A percentile compares a stretch with the other conserved stretches of the same genome.
Conservation (phyloP, 1,284 basidiomycete species). For the Volvariella volvacea region DNA sequence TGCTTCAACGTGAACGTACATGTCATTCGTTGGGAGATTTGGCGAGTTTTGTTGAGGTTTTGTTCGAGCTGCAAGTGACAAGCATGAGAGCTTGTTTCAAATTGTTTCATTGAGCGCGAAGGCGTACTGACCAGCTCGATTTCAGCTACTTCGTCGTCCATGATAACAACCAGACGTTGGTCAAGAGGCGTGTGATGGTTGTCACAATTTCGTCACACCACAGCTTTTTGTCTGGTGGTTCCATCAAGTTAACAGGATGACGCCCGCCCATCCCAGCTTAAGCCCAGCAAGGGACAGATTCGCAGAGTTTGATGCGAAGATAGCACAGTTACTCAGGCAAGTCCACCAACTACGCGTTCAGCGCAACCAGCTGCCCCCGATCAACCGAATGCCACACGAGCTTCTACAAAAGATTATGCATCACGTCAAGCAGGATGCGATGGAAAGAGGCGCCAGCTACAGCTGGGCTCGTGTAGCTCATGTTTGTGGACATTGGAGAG, state of each 20-base stretch:
- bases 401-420: neutral
- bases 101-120: neutral
- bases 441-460: too few relatives aligned
- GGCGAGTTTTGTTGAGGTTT: slow-evolving; percentile 76
- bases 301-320: neutral
- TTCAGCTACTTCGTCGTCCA: slow-evolving; percentile 75
- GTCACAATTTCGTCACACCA: neutral
- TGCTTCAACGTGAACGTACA: slow-evolving; percentile 37
- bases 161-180: slow-evolving; percentile 17
- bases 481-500: too few relatives aligned
- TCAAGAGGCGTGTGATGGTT: too few relatives aligned
- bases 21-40: slow-evolving; percentile 78
- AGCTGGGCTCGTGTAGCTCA: too few relatives aligned
- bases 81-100: neutral
- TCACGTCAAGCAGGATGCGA: too few relatives aligned
- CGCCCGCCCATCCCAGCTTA: too few relatives aligned
- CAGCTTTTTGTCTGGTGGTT: too few relatives aligned
- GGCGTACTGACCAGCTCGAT: slow-evolving; percentile 55
- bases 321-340: neutral
- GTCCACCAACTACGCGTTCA: neutral
- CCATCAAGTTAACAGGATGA: too few relatives aligned
- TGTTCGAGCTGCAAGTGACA: slow-evolving; percentile 58
- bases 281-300: neutral
- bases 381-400: neutral
- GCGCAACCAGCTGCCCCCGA: neutral